Base-by-base conservation (phyloP, 495 filamentous ascomycete genomes). In the Jackrogersella minutella region DNA sequence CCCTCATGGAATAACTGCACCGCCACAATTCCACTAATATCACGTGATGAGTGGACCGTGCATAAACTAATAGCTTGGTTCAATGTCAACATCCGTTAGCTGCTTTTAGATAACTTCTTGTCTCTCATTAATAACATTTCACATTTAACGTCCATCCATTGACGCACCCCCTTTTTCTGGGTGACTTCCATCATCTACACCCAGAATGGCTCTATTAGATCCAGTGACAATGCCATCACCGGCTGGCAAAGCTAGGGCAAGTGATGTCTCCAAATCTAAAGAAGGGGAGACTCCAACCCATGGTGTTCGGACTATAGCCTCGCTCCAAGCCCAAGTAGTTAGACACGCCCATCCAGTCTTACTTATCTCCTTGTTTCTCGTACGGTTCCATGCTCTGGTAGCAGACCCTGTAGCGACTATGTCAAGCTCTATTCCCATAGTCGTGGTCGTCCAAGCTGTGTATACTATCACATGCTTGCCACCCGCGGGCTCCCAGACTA, bases 401-500 rank as follows among this genome's bases (percentile, higher is more conserved):
- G 77, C 81, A 28, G 82, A 93, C 69, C 93, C 95, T 6, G 85
- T 90, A 6, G 72, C 83, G 13, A 82, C 87, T 13, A 85, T 99
- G 54, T 64, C 82, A 1, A 81, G 66, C 30, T 77, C 85, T 24
- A 74, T 95, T n/a, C 84, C 88, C 2, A 77, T 85, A 46, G 78
- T 95, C 11, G 79, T 84, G 1, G 73, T 82, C 1, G 69, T 93
- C 1, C 94, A 98, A 74, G 74, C 86, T 10, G 74, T 68, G 3
- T 97, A 93, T 74, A 87, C 81, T 37, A 73, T 91, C 14, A 60
- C 89, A 19, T 97, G 93, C 76, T 82, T 96, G 10, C 91, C 91
- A 2, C 84, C 85, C 14, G 87, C 82, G 0, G 88, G 86, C 11
- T 77, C 82, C 21, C 59, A 71, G 9, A 62, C 60, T 47, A 73